These are phyloP conservation scores for Mitragyna speciosa DNA, from an alignment of 257 asterid species.

Conservation along the genomic window DNA sequence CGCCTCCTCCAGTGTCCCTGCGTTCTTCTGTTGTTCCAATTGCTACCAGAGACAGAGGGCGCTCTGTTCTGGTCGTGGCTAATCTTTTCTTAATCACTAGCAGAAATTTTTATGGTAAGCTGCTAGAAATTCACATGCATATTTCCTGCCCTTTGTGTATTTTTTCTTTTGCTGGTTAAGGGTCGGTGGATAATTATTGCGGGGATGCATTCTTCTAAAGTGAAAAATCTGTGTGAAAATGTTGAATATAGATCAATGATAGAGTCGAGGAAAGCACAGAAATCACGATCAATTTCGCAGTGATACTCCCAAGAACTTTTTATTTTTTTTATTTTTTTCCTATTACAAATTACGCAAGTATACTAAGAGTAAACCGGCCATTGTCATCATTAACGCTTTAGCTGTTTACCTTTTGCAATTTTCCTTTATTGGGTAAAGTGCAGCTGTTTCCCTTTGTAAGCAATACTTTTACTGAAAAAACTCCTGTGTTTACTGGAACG, in stretches of 20 bases:
- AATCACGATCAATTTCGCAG: background rate
- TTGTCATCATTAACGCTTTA: background rate
- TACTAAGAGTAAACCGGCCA: background rate
- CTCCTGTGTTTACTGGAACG: background rate
- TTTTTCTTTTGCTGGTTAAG: background rate
- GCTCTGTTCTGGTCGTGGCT: background rate
- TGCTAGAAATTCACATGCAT: background rate
- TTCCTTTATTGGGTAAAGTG: too few species aligned
- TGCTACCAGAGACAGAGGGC: background rate
- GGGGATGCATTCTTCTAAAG: background rate
- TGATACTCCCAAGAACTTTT: background rate
- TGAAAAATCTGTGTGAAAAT: background rate
- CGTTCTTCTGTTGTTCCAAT: background rate
- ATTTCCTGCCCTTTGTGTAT: background rate
- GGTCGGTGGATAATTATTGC: background rate
- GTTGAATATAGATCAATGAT: background rate
- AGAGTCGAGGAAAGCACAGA: background rate
- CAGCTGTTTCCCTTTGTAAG: background rate
- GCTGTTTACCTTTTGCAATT: background rate
- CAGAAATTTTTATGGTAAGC: background rate
- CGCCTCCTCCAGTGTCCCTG: background rate
- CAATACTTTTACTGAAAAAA: background rate
- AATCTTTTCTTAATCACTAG: too few species aligned
- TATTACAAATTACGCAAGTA: background rate
- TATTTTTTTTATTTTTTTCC: background rate